Conservation (phyloP, 495 filamentous ascomycete genomes). For the Podospora fimiseda region DNA sequence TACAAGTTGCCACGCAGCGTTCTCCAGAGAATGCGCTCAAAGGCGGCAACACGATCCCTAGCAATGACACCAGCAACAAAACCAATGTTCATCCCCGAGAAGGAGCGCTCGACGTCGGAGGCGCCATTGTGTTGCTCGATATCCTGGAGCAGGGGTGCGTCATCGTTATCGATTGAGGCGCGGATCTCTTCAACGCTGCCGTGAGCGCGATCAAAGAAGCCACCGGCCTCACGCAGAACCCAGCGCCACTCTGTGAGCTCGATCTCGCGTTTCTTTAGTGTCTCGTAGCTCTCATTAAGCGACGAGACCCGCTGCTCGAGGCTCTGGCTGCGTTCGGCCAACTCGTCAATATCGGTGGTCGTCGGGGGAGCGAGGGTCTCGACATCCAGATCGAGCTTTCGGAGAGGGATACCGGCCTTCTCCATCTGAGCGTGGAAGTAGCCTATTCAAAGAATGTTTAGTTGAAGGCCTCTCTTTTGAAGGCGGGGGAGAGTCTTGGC, state of each 20-base stretch:
- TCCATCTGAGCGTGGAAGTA: constrained; percentile 95
- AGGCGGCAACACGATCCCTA: constrained; percentile 84
- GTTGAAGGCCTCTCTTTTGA: too few relatives aligned
- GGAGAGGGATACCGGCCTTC: constrained; percentile 75
- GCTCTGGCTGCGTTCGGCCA: constrained; percentile 83
- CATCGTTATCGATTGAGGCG: constrained; percentile 79
- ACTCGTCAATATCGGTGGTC: constrained; percentile 89
- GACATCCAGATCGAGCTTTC: constrained; percentile 76
- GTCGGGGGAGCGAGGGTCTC: constrained; percentile 79
- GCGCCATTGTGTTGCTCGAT: constrained; percentile 77
- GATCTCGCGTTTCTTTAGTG: constrained; percentile 91
- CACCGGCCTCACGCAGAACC: constrained; percentile 90
- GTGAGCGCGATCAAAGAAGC: constrained; percentile 94
- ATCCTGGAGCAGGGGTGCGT: constrained; percentile 74
- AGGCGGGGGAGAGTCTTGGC: constrained; percentile 21
- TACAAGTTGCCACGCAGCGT: constrained; percentile 96
- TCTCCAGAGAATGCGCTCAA: constrained; percentile 95
- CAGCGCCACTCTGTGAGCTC: constrained; percentile 97
- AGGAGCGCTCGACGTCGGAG: constrained; percentile 74
- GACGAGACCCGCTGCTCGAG: constrained; percentile 87
- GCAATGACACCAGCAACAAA: constrained; percentile 98
- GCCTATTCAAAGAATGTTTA: constrained; percentile 51
- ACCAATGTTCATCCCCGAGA: constrained; percentile 97
- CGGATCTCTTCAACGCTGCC: constrained; percentile 96
- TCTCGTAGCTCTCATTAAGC: constrained; percentile 96